phyloP scores from a whole-genome alignment of 2,329 filamentous ascomycete genomes.

The Alternaria panax region DNA sequence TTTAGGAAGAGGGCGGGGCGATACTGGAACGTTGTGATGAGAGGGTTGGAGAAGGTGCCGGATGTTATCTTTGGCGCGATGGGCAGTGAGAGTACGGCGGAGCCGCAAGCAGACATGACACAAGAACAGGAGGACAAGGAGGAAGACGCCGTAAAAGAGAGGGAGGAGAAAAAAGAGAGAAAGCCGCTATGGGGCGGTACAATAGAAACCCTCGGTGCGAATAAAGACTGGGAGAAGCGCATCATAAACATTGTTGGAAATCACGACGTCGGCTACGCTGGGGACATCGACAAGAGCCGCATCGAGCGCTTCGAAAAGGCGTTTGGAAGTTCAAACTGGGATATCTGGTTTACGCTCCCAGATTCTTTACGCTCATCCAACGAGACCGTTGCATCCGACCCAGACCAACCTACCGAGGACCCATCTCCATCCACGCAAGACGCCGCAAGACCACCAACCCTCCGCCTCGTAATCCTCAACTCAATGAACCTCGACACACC shows the following conservation, averaged over 20 bases:
- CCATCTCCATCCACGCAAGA: not conserved
- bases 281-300: conserved; percentile 80
- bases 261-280: conserved; percentile 95
- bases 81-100: not conserved
- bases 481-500: conserved; percentile 93
- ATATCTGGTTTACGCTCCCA: conserved; percentile 69
- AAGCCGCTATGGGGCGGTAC: conserved; percentile 34
- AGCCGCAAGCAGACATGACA: not conserved
- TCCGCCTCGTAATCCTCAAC: conserved; percentile 87
- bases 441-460: conserved; percentile 62
- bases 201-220: conserved; percentile 52
- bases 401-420: not conserved
- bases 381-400: not conserved
- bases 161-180: conserved; percentile 13
- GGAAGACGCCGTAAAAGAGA: conserved; percentile 25
- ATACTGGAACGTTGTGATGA: conserved; percentile 84
- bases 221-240: conserved; percentile 71
- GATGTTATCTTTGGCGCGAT: conserved; percentile 43
- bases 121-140: conserved; percentile 25
- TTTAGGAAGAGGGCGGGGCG: conserved; percentile 75
- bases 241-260: conserved; percentile 94
- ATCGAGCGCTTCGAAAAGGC: conserved; percentile 80
- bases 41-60: conserved; percentile 68
- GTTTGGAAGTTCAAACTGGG: conserved; percentile 92
- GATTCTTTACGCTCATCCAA: conserved; percentile 4